Evolutionary conservation across 1,284 basidiomycete genomes (phyloP).

Genomic region (Psilocybe mexicana): DNA sequence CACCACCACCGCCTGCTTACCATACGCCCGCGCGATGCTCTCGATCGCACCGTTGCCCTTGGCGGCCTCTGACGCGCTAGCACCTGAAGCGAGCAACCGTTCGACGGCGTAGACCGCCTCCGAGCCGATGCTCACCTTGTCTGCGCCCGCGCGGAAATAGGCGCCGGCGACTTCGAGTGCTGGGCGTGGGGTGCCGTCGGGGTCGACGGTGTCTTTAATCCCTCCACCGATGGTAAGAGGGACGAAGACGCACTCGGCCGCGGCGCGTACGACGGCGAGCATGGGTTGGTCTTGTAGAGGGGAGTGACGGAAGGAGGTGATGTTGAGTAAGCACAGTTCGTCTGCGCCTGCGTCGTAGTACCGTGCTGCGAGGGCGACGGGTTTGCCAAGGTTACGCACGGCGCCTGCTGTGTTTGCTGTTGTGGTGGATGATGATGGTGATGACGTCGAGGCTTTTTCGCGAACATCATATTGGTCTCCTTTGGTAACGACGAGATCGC

Average conservation of each 20-base stretch:
- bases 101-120: slow-evolving; percentile 96
- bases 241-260: slow-evolving; percentile 91
- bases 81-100: slow-evolving; percentile 60
- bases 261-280: slow-evolving; percentile 91
- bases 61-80: slow-evolving; percentile 46
- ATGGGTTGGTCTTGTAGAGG: slow-evolving; percentile 97
- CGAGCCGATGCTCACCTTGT: slow-evolving; percentile 96
- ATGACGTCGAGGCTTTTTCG: slow-evolving; percentile 56
- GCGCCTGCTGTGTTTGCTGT: slow-evolving; percentile 59
- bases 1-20: slow-evolving; percentile 97
- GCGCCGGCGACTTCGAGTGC: slow-evolving; percentile 95
- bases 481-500: slow-evolving; percentile 98
- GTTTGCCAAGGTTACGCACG: slow-evolving; percentile 97
- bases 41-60: slow-evolving; percentile 84
- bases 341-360: slow-evolving; percentile 94
- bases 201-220: slow-evolving; percentile 95
- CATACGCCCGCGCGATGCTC: slow-evolving; percentile 89
- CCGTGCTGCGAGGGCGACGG: slow-evolving; percentile 85
- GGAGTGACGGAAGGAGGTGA: slow-evolving; percentile 98
- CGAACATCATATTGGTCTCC: slow-evolving; percentile 99
- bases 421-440: slow-evolving; percentile 20
- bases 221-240: slow-evolving; percentile 99
- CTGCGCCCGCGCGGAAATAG: slow-evolving; percentile 97
- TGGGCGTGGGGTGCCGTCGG: slow-evolving; percentile 85
- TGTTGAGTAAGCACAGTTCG: slow-evolving; percentile 97